phyloP scores from a whole-genome alignment of 2,329 filamentous ascomycete genomes.

The Chalaropsis thielavioides region DNA sequence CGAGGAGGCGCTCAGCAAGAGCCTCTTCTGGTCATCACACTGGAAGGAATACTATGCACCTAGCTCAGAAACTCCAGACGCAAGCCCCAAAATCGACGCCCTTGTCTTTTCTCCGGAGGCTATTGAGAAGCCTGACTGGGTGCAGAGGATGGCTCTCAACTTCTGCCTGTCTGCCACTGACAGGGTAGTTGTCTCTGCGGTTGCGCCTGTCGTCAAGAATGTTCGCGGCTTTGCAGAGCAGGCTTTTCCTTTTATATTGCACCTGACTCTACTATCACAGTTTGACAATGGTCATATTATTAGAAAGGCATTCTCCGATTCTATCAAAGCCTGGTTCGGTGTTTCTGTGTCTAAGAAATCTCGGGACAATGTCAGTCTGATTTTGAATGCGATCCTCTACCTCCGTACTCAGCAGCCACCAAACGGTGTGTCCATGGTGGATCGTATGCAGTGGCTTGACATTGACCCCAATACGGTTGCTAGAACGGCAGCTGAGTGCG shows the following conservation, averaged over 20 bases:
- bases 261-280: conserved; percentile 61
- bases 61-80: conserved; percentile 32
- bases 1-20: conserved; percentile 36
- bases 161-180: conserved; percentile 13
- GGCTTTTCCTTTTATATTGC: conserved; percentile 70
- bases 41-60: conserved; percentile 44
- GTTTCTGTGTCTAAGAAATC: conserved; percentile 28
- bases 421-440: conserved; percentile 61
- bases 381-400: conserved; percentile 72
- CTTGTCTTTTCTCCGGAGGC: conserved; percentile 26
- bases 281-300: conserved; percentile 44
- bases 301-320: conserved; percentile 49
- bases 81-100: conserved; percentile 15
- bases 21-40: conserved; percentile 39
- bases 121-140: conserved; percentile 41
- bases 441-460: conserved; percentile 73
- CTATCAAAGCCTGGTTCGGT: conserved; percentile 41
- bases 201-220: conserved; percentile 50
- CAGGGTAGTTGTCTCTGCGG: conserved; percentile 49
- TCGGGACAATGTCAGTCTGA: conserved; percentile 62
- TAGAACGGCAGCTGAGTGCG: conserved; percentile 57
- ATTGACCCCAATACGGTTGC: conserved; percentile 60
- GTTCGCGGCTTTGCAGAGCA: conserved; percentile 57
- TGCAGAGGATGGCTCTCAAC: conserved; percentile 38
- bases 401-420: conserved; percentile 67